Evolutionary conservation across 2,329 filamentous ascomycete species (phyloP), one percentile per base, ranked within the genome.

Genomic region (Camillea tinctor): DNA sequence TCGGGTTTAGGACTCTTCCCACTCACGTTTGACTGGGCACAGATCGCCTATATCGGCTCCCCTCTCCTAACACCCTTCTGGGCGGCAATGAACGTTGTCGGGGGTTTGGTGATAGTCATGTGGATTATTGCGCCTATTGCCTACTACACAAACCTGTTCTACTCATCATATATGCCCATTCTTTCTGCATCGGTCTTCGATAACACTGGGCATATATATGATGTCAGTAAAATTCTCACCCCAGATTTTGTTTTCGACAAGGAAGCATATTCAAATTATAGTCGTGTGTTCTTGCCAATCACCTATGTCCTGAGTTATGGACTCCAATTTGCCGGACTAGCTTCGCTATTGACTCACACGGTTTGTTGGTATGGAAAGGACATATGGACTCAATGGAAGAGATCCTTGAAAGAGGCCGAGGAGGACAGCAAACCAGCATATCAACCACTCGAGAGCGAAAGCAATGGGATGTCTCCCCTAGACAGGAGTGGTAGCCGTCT

Each of bases 11-110:
- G 92, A 0, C 77, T 96, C 36, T 92, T 96, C 63, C 92, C 92
- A 0, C 73, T 96, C 68, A 96, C 92, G 0, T 96, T 96, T 70
- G 92, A 96, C 77, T 96, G 92, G 92, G 90, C 91, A 0, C 92
- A 96, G 71, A 88, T 96, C 63, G 92, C 92, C 0, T 89, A 94
- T 70, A 95, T 96, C 67, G 92, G 92, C 17, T 95, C 91, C 3
- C 92, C 90, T 0, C 79, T 96, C 6, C 81, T 95, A 17, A 92
- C 92, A 0, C 92, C 92, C 0, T 95, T 94, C 74, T 93, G 92
- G 91, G 89, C 91, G 49, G 89, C 91, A 8, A 86, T 93, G 76
- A 95, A 95, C 69, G 91, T 95, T 44, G 85, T 95, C 24, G 90
- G 88, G 60, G 92, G 91, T 4, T 80, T 95, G 54, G 86, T 92